Evolutionary conservation across 1,284 basidiomycete species (phyloP), one percentile per base, ranked within the genome.

Genomic region (Trichosporon faecale): DNA sequence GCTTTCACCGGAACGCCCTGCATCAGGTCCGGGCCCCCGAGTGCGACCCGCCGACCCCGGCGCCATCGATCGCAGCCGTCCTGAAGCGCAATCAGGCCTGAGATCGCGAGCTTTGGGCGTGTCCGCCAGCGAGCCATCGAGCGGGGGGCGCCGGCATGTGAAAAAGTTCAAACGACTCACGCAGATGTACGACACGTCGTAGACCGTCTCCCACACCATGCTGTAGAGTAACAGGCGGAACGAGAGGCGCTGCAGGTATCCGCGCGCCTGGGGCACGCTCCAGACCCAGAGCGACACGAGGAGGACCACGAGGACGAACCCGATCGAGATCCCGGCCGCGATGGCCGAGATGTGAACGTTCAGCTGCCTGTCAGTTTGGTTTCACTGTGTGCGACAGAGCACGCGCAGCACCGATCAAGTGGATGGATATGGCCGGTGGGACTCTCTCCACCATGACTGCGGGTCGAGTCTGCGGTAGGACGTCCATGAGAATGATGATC

Each of bases 221-320:
- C 75, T 71, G 68, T 74, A 76, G 6, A 78, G 46, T 7, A 80
- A 67, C 29, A 80, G 67, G n/a, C 79, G 52, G 52, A 80, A 79
- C 33, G 77, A 78, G 9, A 80, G 68, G 21, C 79, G 74, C 68
- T 80, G 72, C 12, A 80, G 70, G 27, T 71, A 70, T 35, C 74
- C 71, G 44, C 78, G 64, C 9, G 74, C 74, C 7, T 61, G 27
- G 35, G 44, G 70, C 27, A 72, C 68, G 3, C 66, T 67, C 60
- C 69, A 72, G 6, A 70, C 68, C 74, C 72, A 73, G 8, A 66
- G 37, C 3, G 72, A 60, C 12, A 71, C 29, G 55, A 66, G n/a
- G 6, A 75, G 71, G 65, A 74, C 66, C 46, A 67, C 23, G 27
- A 70, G 33, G 27, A 68, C 71, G 57, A 66, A 64, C 14, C 61